Conservation (phyloP, 2,329 filamentous ascomycete species). For the Chalara sp. region DNA sequence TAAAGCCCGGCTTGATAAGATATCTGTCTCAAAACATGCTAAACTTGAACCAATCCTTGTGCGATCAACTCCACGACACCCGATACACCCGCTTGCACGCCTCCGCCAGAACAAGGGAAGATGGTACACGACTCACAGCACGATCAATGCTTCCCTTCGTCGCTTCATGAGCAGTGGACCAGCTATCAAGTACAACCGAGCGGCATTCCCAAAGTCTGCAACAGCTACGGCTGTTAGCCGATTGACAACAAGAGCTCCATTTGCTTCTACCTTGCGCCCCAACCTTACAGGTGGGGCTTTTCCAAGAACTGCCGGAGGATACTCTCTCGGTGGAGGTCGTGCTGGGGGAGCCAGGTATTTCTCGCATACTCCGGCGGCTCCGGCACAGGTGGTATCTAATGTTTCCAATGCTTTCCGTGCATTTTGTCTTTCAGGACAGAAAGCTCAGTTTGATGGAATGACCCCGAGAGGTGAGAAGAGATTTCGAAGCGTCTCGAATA, state of each 20-base stretch:
- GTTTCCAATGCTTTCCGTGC: slow-evolving; percentile 90
- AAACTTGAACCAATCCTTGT: slow-evolving; percentile 54
- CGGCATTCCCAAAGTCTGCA: slow-evolving; percentile 48
- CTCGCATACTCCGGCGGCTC: slow-evolving; percentile 77
- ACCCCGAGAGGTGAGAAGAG: slow-evolving; percentile 67
- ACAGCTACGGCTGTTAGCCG: slow-evolving; percentile 50
- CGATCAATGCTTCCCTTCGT: slow-evolving; percentile 44
- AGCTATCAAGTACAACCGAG: slow-evolving; percentile 38
- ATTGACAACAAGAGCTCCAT: slow-evolving; percentile 71
- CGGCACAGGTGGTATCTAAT: slow-evolving; percentile 87
- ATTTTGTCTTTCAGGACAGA: slow-evolving; percentile 87
- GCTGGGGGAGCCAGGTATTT: slow-evolving; percentile 76
- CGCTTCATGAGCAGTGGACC: slow-evolving; percentile 27
- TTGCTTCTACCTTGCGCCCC: slow-evolving; percentile 80
- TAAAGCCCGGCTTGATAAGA: slow-evolving; percentile 35
- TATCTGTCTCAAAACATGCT: slow-evolving; percentile 33
- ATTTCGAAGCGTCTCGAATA: slow-evolving; percentile 68
- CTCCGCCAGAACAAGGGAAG: slow-evolving; percentile 59
- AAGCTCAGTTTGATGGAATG: slow-evolving; percentile 77
- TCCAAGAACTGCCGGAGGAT: slow-evolving; percentile 83
- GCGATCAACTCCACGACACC: slow-evolving; percentile 48
- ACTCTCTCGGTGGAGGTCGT: slow-evolving; percentile 64
- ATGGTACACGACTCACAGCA: slow-evolving; percentile 51
- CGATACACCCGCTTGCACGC: slow-evolving; percentile 48
- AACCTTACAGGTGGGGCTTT: slow-evolving; percentile 86